A percentile compares a stretch with the other conserved stretches of the same genome.
These are phyloP conservation scores for Iris macrosiphon DNA, from an alignment of 106 monocot species.

Conservation along the genomic window DNA sequence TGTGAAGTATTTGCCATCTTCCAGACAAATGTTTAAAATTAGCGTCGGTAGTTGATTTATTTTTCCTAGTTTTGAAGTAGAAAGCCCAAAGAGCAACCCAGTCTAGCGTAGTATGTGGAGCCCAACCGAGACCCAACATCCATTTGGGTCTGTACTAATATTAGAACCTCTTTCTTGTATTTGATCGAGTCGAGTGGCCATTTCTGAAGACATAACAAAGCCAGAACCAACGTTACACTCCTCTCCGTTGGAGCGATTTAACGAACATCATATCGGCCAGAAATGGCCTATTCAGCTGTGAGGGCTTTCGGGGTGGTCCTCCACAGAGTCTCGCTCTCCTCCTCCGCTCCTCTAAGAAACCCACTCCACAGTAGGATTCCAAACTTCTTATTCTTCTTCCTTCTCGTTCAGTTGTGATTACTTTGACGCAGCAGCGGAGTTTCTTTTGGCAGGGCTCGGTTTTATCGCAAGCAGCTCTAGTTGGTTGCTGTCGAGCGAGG, in stretches of 20 bases:
- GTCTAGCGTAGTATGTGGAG: no score
- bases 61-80: no score
- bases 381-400: not conserved
- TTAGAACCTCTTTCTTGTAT: no score
- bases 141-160: no score
- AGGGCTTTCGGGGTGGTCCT: constrained; percentile 35
- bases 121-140: no score
- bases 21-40: no score
- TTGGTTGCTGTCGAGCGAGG: not conserved
- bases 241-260: constrained; percentile 4
- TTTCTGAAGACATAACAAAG: no score
- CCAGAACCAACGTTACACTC: no score
- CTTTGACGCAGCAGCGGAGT: not conserved
- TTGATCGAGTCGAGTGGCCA: no score
- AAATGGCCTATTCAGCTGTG: constrained; percentile 3
- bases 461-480: constrained; percentile 8
- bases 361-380: constrained; percentile 9
- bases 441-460: constrained; percentile 10
- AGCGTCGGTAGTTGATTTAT: no score
- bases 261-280: constrained; percentile 1
- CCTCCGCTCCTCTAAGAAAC: constrained; percentile 10
- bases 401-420: not conserved
- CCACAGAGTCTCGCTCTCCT: constrained; percentile 18
- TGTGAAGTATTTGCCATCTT: no score
- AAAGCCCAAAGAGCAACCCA: no score